Evolutionary conservation across 1,139 yeast species (phyloP), one percentile per base, ranked within the genome.

Genomic region (Saccharomycopsis phalli): DNA sequence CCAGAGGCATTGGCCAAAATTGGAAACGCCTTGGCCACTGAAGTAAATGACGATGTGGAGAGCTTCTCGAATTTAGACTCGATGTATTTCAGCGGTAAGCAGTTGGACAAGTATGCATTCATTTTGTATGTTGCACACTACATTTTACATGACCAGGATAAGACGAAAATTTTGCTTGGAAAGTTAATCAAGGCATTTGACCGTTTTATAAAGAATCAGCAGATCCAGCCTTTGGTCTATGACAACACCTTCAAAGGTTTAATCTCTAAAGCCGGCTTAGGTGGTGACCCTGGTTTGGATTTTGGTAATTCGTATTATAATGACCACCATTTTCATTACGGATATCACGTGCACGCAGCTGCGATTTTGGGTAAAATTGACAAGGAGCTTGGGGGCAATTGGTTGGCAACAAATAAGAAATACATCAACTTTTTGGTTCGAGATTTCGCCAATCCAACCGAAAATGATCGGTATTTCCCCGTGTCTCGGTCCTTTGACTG

Each of bases 261-360:
- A 7, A 68, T 79, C 11, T 79, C 88, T 0, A 69, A 80, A 0
- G 83, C 87, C 0, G 75, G 74, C 1, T 68, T 76, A 1, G 74
- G 65, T 14, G 77, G 76, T 1, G 62, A 61, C 36, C 58, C 63
- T 32, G 60, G 65, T 27, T 65, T 62, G 46, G 93, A 81, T 61
- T 81, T 76, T 55, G 93, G 93, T 41, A 81, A 81, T 53, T 68
- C 87, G 8, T 76, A 73, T 53, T 81, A 81, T 55, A 81, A 81
- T 52, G 93, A 81, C 52, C 93, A 81, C 52, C 91, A 81, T 58
- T 81, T 81, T 65, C 91, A 81, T 59, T 81, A 80, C 53, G 84
- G 86, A 1, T 81, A 81, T 51, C 86, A 78, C 52, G 69, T 81
- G 31, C 81, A 80, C 53, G 82, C 91, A 0, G 76, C 81, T 38